These are phyloP conservation scores for Ophiostoma australiae DNA, from an alignment of 2,329 filamentous ascomycete genomes.

Conservation along the genomic window DNA sequence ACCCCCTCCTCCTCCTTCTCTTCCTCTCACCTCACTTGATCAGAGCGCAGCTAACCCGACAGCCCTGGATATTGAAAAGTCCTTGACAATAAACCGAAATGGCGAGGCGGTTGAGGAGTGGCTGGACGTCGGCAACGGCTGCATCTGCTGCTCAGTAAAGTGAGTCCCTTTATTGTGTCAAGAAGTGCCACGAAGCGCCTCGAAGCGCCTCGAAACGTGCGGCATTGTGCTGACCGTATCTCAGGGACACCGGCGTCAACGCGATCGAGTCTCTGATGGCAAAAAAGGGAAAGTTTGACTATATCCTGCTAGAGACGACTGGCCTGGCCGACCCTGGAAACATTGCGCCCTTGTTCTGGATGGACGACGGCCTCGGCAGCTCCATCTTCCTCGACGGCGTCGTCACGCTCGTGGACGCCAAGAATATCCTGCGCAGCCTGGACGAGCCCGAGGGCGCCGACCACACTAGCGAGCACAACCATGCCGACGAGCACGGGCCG, in stretches of 20 bases:
- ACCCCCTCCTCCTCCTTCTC: no score
- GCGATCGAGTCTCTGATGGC: constrained; percentile 96
- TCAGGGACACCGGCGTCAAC: constrained; percentile 81
- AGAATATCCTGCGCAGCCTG: constrained; percentile 78
- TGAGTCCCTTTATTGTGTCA: constrained; percentile 37
- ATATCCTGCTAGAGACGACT: constrained; percentile 94
- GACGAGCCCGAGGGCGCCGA: constrained; percentile 62
- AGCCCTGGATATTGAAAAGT: constrained; percentile 94
- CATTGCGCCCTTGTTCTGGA: constrained; percentile 93
- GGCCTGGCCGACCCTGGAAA: constrained; percentile 94
- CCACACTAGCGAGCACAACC: constrained; percentile 46
- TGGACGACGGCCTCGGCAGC: constrained; percentile 91
- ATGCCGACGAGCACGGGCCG: constrained; percentile 52
- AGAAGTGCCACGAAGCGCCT: not conserved
- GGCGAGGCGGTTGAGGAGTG: constrained; percentile 84
- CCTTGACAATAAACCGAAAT: constrained; percentile 81
- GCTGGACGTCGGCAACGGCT: constrained; percentile 93
- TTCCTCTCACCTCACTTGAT: no score
- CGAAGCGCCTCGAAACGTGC: not conserved
- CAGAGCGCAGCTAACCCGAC: constrained; percentile 7
- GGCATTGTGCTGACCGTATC: not conserved
- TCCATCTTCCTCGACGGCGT: constrained; percentile 96
- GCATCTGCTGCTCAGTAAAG: constrained; percentile 97
- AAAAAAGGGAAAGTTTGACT: constrained; percentile 89
- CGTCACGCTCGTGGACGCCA: constrained; percentile 90